Percentiles rank a stretch among this genome's conserved stretches.
phyloP scores from a whole-genome alignment of 371 early-diverging fungal species.

The Mortierella sp. region DNA sequence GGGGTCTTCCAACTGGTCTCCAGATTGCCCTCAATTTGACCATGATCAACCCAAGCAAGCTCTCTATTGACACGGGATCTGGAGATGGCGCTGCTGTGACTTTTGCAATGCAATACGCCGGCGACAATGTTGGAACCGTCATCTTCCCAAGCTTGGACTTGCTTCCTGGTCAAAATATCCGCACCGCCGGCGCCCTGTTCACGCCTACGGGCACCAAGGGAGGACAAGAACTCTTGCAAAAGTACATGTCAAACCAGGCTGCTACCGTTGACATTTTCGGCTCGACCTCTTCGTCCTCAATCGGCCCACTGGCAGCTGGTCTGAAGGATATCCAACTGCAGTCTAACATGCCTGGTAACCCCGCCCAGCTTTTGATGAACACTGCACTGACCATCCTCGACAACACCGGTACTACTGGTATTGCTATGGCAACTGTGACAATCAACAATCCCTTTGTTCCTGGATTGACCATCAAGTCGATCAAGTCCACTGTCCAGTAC shows the following conservation, averaged over 20 bases:
- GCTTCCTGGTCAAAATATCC: constrained; percentile 57
- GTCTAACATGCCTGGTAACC: constrained; percentile 62
- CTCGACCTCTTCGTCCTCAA: constrained; percentile 54
- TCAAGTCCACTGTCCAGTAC: constrained; percentile 60
- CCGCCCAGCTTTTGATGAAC: constrained; percentile 56
- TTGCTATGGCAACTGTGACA: constrained; percentile 61
- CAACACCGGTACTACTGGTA: constrained; percentile 56
- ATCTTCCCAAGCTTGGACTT: constrained; percentile 57
- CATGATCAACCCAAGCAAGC: constrained; percentile 66
- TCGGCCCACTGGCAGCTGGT: constrained; percentile 60
- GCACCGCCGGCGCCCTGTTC: constrained; percentile 58
- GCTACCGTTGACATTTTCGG: constrained; percentile 59
- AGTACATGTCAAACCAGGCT: constrained; percentile 64
- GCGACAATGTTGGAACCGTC: constrained; percentile 61
- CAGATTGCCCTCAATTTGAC: constrained; percentile 61
- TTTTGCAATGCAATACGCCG: constrained; percentile 59
- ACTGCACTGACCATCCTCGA: constrained; percentile 59
- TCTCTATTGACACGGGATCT: constrained; percentile 63
- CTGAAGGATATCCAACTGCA: constrained; percentile 56
- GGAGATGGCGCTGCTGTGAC: constrained; percentile 53
- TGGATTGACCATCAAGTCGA: constrained; percentile 59
- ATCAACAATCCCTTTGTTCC: constrained; percentile 69
- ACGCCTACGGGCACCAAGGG: constrained; percentile 58
- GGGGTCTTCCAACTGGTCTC: constrained; percentile 60
- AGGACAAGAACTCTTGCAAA: constrained; percentile 60